These are phyloP conservation scores for Spiromastix sp. DNA, from an alignment of 2,329 filamentous ascomycete species.

Conservation along the genomic window DNA sequence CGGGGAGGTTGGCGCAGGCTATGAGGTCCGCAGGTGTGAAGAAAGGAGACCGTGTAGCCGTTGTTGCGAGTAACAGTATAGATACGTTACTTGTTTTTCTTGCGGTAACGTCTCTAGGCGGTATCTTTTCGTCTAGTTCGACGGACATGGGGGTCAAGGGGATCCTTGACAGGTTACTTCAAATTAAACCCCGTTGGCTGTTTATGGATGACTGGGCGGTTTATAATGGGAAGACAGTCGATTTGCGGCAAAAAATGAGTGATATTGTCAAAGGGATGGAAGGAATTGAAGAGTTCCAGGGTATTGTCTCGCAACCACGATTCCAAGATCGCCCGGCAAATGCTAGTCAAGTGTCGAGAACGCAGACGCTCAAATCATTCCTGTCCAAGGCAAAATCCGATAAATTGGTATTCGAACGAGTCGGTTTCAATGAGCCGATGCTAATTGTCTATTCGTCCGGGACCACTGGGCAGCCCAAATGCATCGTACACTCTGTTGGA, in stretches of 20 bases:
- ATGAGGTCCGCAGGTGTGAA: constrained; percentile 55
- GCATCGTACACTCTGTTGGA: constrained; percentile 62
- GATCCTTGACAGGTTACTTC: constrained; percentile 61
- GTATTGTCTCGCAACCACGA: constrained; percentile 55
- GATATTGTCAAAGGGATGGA: constrained; percentile 55
- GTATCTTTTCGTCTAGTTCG: constrained; percentile 62
- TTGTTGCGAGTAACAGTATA: constrained; percentile 64
- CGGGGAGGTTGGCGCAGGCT: constrained; percentile 52
- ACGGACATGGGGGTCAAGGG: constrained; percentile 79
- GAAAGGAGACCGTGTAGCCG: constrained; percentile 63
- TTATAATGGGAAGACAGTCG: constrained; percentile 67
- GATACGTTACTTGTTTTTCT: constrained; percentile 64
- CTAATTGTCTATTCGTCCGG: constrained; percentile 69
- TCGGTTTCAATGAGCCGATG: constrained; percentile 64
- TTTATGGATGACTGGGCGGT: constrained; percentile 73
- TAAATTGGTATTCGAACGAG: constrained; percentile 44
- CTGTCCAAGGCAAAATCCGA: constrained; percentile 22
- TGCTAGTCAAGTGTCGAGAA: constrained; percentile 41
- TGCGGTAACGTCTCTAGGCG: constrained; percentile 60
- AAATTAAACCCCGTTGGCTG: constrained; percentile 68
- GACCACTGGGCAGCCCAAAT: constrained; percentile 75
- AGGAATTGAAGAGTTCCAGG: constrained; percentile 49
- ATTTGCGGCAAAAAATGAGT: constrained; percentile 62
- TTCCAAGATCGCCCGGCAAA: constrained; percentile 50
- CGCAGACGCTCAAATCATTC: constrained; percentile 33